Conservation (phyloP, 306 rosid genomes). For the Acacia melanoxylon region DNA sequence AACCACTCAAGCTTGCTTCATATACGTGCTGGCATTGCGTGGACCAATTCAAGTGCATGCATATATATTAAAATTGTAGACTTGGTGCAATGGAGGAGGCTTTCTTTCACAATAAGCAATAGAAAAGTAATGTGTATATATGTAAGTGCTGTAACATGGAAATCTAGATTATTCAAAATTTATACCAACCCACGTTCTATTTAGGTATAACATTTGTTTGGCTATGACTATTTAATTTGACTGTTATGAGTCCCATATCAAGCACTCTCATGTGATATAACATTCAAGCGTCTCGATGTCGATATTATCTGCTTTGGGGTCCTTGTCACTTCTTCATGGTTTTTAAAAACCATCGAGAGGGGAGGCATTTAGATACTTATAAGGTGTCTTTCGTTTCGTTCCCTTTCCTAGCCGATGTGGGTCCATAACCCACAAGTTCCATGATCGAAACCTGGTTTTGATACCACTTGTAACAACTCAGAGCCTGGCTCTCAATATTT, state of each 20-base stretch:
- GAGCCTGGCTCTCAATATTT: too few species aligned
- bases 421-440: too few species aligned
- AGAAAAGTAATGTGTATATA: not conserved
- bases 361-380: too few species aligned
- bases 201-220: not conserved
- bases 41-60: not conserved
- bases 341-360: too few species aligned
- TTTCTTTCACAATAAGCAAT: not conserved
- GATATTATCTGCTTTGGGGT: too few species aligned
- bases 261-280: too few species aligned
- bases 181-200: not conserved
- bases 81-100: not conserved
- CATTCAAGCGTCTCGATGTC: rapidly evolving
- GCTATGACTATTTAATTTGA: not conserved
- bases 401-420: too few species aligned
- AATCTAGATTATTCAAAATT: not conserved
- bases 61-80: not conserved
- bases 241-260: not conserved
- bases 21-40: not conserved
- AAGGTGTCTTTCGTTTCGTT: too few species aligned
- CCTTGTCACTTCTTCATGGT: too few species aligned
- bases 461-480: too few species aligned
- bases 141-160: not conserved
- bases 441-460: too few species aligned
- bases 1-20: not conserved